Conservation (phyloP, 169 alveolate genomes). For the Eimeria acervulina region DNA sequence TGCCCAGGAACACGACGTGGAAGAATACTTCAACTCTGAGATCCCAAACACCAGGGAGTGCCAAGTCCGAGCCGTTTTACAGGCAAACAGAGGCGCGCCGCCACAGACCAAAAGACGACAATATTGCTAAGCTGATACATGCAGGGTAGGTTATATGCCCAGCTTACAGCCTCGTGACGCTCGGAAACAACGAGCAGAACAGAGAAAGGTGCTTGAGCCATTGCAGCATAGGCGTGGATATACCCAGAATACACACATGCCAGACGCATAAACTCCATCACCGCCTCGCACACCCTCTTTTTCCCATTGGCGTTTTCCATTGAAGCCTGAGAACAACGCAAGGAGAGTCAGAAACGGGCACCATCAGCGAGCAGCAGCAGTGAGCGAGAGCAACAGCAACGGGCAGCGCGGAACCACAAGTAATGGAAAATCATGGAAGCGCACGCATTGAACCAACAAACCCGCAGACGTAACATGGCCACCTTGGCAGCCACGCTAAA, state of each 20-base stretch:
- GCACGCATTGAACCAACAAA: neutral
- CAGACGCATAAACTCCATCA: conserved; percentile 67
- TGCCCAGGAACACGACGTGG: neutral
- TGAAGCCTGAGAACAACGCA: conserved; percentile 16
- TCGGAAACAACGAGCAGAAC: conserved; percentile 41
- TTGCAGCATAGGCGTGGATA: conserved; percentile 33
- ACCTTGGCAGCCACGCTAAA: neutral
- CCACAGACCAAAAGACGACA: neutral
- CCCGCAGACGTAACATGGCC: neutral
- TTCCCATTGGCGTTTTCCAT: conserved; percentile 61
- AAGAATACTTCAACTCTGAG: neutral
- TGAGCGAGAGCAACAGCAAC: neutral
- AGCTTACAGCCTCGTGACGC: conserved; percentile 70
- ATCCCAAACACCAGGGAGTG: neutral
- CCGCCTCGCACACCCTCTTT: conserved; percentile 77
- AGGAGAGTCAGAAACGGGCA: neutral
- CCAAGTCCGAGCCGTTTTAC: neutral
- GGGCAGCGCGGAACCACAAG: neutral
- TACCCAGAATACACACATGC: conserved; percentile 46
- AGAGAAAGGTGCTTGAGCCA: conserved; percentile 21
- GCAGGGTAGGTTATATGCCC: neutral
- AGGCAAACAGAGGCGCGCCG: too few species aligned
- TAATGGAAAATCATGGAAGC: neutral
- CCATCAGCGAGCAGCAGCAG: neutral
- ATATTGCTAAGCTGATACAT: neutral